Base-by-base conservation (phyloP, 2,329 filamentous ascomycete species). In the Sarocladium brachiariae region DNA sequence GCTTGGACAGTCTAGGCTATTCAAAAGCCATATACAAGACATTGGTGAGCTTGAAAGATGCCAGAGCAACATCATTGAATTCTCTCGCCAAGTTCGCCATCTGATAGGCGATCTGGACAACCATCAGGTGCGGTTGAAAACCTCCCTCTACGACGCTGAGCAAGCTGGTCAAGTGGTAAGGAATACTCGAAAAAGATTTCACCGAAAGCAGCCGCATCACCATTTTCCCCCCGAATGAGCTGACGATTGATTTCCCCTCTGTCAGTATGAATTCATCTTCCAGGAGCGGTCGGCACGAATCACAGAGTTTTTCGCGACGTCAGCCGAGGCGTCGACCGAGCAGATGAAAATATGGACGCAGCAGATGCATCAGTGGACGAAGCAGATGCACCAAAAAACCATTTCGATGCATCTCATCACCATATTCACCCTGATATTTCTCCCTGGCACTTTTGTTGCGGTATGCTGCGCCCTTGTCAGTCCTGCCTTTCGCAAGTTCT, bases 391-490 rank as follows among this genome's bases (percentile, higher is more conserved):
- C 13, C 25, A 27, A n/a, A 47, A 47, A 16, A 47, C 43, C 4
- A 21, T 47, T 4, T 47, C 43, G 11, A 47, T 47, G 43, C 43
- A 47, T 21, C 19, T 47, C 4, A 47, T 47, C 16, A 47, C 43
- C 2, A 47, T 47, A 6, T 47, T 47, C 25, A 47, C 43, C 4
- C 43, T 47, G 14, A 47, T 47, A 7, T 47, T 47, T n/a, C 43
- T 47, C 11, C 43, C 43, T 9, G 43, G 43, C 4, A 47, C 43
- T 11, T 47, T 47, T 33, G 43, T 47, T n/a, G 43, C 43, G 31
- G 43, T 47, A 47, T 23, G 43, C 25, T 30, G 4, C 39, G 7
- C 21, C 4, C 11, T 27, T n/a, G 11, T 9, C 13, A 31, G 24
- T 14, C 21, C 43, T 27, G 16, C 10, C 43, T 47, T 10, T 47